phyloP scores from a whole-genome alignment of 2,329 filamentous ascomycete genomes.

The Dothideomycetes sp. region DNA sequence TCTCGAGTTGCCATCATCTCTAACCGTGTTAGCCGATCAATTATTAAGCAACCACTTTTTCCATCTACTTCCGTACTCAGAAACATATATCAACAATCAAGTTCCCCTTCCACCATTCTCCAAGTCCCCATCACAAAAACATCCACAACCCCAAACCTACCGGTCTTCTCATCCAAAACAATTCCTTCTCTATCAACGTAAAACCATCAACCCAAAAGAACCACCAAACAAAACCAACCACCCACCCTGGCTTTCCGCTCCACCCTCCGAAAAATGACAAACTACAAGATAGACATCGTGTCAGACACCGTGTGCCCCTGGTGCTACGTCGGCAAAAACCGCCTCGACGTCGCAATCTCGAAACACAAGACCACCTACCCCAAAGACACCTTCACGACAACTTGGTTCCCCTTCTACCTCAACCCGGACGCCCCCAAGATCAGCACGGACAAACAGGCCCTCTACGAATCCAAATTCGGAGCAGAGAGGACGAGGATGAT shows the following conservation, averaged over 20 bases:
- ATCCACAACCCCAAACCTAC: background rate
- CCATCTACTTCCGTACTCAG: constrained; percentile 1
- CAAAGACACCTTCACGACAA: constrained; percentile 60
- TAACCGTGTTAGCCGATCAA: constrained; percentile 8
- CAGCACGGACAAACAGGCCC: constrained; percentile 45
- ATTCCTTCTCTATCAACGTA: too few species aligned
- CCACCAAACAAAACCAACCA: constrained; percentile 1
- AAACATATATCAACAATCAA: too few species aligned
- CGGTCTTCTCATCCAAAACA: too few species aligned
- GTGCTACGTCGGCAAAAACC: constrained; percentile 70
- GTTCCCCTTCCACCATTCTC: too few species aligned
- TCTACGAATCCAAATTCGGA: constrained; percentile 56
- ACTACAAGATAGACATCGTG: constrained; percentile 67
- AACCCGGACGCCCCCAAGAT: constrained; percentile 53
- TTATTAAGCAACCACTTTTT: constrained; percentile 11
- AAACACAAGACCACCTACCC: constrained; percentile 47
- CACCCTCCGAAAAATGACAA: constrained; percentile 49
- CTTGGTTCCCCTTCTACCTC: constrained; percentile 75
- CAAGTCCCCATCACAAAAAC: background rate
- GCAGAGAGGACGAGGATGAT: constrained; percentile 52
- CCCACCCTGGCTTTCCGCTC: constrained; percentile 19
- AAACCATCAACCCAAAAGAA: too few species aligned
- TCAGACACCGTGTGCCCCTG: constrained; percentile 75
- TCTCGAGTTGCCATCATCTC: background rate
- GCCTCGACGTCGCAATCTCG: constrained; percentile 63